Evolutionary conservation across 2,329 filamentous ascomycete genomes (phyloP).

Genomic region (Paecilomyces sp.): DNA sequence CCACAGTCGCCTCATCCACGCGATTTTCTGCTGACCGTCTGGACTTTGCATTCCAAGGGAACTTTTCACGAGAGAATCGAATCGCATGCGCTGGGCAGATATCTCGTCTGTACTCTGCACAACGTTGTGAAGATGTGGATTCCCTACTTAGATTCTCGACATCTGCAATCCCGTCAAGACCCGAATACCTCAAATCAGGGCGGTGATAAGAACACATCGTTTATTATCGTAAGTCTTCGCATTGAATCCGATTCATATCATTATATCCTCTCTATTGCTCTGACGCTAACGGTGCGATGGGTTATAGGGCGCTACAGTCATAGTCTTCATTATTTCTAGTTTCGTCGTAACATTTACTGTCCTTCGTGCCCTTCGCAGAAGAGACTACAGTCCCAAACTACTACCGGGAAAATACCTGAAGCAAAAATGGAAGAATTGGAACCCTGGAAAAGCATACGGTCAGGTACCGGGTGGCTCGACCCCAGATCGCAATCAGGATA

Average conservation of each 20-base stretch:
- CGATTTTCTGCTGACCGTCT: background rate
- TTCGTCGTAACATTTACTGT: constrained; percentile 26
- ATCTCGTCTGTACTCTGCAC: background rate
- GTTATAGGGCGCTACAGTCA: constrained; percentile 17
- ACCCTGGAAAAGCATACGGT: constrained; percentile 34
- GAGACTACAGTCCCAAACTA: constrained; percentile 43
- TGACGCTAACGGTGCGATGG: background rate
- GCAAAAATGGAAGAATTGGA: constrained; percentile 46
- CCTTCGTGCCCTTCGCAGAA: constrained; percentile 36
- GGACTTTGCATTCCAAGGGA: background rate
- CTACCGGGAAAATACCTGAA: constrained; percentile 46
- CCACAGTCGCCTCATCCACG: background rate
- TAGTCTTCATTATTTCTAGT: constrained; percentile 25
- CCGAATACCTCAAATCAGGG: constrained; percentile 2
- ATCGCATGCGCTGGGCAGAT: background rate
- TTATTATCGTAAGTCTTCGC: constrained; percentile 22
- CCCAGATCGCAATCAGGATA: constrained; percentile 12
- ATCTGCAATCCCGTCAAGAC: background rate
- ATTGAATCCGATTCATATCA: background rate
- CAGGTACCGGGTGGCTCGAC: constrained; percentile 24
- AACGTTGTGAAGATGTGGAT: background rate
- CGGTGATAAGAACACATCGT: constrained; percentile 15
- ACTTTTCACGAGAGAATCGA: background rate
- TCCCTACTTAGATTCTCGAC: background rate
- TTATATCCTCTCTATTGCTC: background rate